phyloP scores from a whole-genome alignment of 176 grass and related monocot genomes.

The Aegilops umbellulata region DNA sequence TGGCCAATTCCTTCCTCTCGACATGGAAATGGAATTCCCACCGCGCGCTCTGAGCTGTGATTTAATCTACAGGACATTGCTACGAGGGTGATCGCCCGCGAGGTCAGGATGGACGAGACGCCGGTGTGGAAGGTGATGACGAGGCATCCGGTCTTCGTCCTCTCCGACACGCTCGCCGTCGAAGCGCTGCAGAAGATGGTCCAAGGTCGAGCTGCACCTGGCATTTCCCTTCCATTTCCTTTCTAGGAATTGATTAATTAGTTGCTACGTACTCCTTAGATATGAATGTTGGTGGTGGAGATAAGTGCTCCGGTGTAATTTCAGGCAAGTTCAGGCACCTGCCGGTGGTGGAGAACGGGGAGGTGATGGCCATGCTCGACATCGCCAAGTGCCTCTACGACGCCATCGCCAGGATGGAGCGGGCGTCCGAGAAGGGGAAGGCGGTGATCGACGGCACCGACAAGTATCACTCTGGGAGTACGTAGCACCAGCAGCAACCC shows the following conservation, averaged over 20 bases:
- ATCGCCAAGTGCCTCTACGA: slow-evolving; percentile 84
- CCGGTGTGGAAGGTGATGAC: slow-evolving; percentile 81
- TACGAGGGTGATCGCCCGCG: slow-evolving; percentile 49
- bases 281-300: too few species aligned
- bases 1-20: background rate
- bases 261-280: too few species aligned
- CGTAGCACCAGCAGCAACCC: background rate
- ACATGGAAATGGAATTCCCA: background rate
- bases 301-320: background rate
- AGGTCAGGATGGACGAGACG: slow-evolving; percentile 57
- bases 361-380: slow-evolving; percentile 83
- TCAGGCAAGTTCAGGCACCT: slow-evolving; percentile 85
- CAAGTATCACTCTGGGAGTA: slow-evolving; percentile 50
- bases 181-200: slow-evolving; percentile 89
- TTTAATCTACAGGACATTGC: slow-evolving; percentile 45
- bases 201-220: slow-evolving; percentile 32
- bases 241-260: background rate
- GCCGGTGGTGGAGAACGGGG: slow-evolving; percentile 88
- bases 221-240: background rate
- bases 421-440: slow-evolving; percentile 66
- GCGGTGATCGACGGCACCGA: slow-evolving; percentile 52
- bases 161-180: slow-evolving; percentile 64
- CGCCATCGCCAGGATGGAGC: slow-evolving; percentile 67
- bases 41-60: background rate
- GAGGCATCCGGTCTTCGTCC: slow-evolving; percentile 61